Evolutionary conservation across 208 protist species (phyloP).

Genomic region (Strigomonas oncopelti): DNA sequence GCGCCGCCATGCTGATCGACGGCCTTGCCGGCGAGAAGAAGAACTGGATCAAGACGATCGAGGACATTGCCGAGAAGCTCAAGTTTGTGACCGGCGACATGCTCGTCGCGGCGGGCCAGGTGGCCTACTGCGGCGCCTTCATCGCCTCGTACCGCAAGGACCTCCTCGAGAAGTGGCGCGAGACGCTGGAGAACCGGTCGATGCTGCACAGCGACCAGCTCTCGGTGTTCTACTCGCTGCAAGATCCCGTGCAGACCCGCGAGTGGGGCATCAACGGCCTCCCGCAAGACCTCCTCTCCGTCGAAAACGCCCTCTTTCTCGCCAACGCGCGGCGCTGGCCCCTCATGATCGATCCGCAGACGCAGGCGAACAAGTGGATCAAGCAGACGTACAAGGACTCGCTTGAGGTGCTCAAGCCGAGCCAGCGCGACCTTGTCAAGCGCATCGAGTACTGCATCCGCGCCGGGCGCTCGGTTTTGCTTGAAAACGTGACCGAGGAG

Average conservation of each 20-base stretch:
- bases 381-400: conserved; percentile 93
- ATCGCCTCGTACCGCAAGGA: conserved; percentile 88
- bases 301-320: conserved; percentile 98
- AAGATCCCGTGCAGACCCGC: conserved; percentile 93
- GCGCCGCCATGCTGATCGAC: conserved; percentile 95
- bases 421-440: conserved; percentile 94
- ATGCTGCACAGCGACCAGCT: conserved; percentile 85
- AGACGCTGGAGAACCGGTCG: conserved; percentile 54
- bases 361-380: conserved; percentile 98
- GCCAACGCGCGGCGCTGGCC: conserved; percentile 94
- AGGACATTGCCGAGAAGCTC: conserved; percentile 78
- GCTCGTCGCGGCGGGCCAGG: conserved; percentile 91
- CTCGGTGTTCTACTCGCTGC: conserved; percentile 89
- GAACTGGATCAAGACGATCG: conserved; percentile 89
- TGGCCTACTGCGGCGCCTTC: conserved; percentile 97
- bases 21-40: conserved; percentile 96
- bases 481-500: conserved; percentile 95
- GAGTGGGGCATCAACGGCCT: conserved; percentile 94
- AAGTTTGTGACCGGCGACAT: conserved; percentile 95
- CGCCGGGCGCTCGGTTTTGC: conserved; percentile 91
- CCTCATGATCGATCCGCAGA: conserved; percentile 99
- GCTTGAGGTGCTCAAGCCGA: conserved; percentile 95
- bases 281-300: conserved; percentile 93
- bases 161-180: conserved; percentile 84
- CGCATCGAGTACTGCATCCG: conserved; percentile 94